Base-by-base conservation (phyloP, 208 protist genomes). In the Leishmania braziliensis region DNA sequence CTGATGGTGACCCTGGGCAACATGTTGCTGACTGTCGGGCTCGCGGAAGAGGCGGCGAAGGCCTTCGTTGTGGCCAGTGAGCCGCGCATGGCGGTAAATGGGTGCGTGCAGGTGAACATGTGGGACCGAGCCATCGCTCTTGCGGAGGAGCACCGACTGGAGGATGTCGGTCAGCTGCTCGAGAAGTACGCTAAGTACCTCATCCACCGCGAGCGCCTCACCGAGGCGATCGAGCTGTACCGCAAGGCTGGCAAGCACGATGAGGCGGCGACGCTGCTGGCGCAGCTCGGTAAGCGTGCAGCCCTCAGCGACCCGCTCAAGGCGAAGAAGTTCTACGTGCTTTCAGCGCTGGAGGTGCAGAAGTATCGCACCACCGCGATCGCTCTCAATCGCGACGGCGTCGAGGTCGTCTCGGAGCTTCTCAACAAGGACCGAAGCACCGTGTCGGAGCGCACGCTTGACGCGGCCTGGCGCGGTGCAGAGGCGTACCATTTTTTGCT, bases 401-500 rank as follows among this genome's bases (percentile, higher is more conserved):
- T 80, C 29, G 83, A 92, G 65, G 93, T 90, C 18, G 93, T 97
- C 51, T 84, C 96, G 66, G 91, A 90, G 56, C 85, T 98, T 76
- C 86, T 98, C 54, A 77, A 86, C 63, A 90, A 89, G n/a, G 97
- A 98, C 77, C 75, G 82, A 50, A 90, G 86, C 51, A 83, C 91
- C 46, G 92, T 88, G 71, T 83, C 88, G 50, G 93, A 97, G 84
- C 90, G 93, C 72, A 89, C 89, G 43, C 86, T 98, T 20, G 95
- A 98, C 80, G 92, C 92, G 26, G 91, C 96, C 18, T 99, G 98
- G 97, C 90, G 93, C 66, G 96, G 96, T 20, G 98, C 98, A 6
- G 97, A 99, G 89, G 98, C 98, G 23, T 99, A 96, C 86, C 98
- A 99, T 87, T 99, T 97, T 80, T 97, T 98, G 60, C 85, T 99